Conservation (phyloP, 768 basidiomycete species). For the Amanita rubescens region DNA sequence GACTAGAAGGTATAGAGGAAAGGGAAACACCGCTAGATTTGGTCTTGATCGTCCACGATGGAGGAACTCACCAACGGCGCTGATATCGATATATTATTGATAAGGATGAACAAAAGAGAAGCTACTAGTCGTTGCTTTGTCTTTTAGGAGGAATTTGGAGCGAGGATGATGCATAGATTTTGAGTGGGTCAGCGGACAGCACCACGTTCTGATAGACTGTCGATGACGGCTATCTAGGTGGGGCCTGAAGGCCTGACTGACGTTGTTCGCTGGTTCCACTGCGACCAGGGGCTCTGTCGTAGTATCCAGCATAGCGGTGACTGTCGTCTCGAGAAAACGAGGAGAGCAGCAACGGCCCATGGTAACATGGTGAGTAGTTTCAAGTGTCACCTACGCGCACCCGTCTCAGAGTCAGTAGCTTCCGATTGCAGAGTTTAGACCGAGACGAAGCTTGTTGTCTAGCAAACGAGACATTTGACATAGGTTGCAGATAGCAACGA, state of each 20-base stretch:
- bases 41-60: too few relatives aligned
- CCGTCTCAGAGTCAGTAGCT: neutral
- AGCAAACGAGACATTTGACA: neutral
- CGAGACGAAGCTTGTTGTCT: neutral
- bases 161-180: too few relatives aligned
- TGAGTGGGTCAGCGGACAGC: too few relatives aligned
- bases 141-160: too few relatives aligned
- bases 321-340: neutral
- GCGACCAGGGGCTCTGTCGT: neutral
- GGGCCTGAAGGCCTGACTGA: too few relatives aligned
- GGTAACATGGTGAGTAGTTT: too few relatives aligned
- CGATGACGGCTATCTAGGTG: neutral
- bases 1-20: neutral
- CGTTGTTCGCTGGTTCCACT: neutral
- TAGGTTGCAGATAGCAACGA: neutral
- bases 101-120: too few relatives aligned
- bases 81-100: too few relatives aligned
- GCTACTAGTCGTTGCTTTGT: too few relatives aligned
- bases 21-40: neutral
- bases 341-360: neutral
- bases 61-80: too few relatives aligned
- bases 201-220: neutral
- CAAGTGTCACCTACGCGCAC: too few relatives aligned
- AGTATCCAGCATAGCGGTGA: neutral
- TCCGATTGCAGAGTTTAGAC: neutral